Conservation (phyloP, 495 filamentous ascomycete species). For the Umbilicaria muhlenbergii region DNA sequence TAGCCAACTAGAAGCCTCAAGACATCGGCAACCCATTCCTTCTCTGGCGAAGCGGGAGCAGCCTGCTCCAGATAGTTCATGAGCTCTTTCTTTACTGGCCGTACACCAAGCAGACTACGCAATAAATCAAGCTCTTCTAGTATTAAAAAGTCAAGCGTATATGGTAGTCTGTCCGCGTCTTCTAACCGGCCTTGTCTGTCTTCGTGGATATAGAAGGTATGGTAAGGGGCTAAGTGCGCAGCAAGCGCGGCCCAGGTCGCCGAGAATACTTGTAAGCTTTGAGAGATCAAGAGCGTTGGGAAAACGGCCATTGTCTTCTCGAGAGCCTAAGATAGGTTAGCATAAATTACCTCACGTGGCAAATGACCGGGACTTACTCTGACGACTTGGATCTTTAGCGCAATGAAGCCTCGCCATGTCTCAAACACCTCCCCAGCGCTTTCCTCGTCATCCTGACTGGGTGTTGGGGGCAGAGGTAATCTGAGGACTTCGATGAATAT, state of each 20-base stretch:
- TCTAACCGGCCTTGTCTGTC: slow-evolving; percentile 77
- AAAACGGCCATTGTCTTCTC: slow-evolving; percentile 82
- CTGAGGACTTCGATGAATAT: slow-evolving; percentile 68
- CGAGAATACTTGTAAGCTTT: slow-evolving; percentile 65
- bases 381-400: slow-evolving; percentile 76
- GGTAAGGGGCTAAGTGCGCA: slow-evolving; percentile 51
- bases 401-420: slow-evolving; percentile 61
- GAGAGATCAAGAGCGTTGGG: slow-evolving; percentile 59
- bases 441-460: slow-evolving; percentile 38
- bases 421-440: slow-evolving; percentile 27
- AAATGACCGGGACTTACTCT: slow-evolving; percentile 35
- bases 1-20: slow-evolving; percentile 70
- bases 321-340: slow-evolving; percentile 40
- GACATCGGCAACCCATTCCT: slow-evolving; percentile 64
- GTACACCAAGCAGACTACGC: slow-evolving; percentile 67
- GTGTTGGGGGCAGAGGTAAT: slow-evolving; percentile 48
- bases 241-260: slow-evolving; percentile 76
- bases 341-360: neutral
- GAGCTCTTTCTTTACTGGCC: slow-evolving; percentile 72
- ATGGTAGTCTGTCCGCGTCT: slow-evolving; percentile 82
- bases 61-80: slow-evolving; percentile 49
- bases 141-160: slow-evolving; percentile 85
- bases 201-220: slow-evolving; percentile 67
- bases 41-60: slow-evolving; percentile 24
- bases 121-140: slow-evolving; percentile 90